These are phyloP conservation scores for Cruciata laevipes DNA, from an alignment of 257 asterid species.

Conservation along the genomic window DNA sequence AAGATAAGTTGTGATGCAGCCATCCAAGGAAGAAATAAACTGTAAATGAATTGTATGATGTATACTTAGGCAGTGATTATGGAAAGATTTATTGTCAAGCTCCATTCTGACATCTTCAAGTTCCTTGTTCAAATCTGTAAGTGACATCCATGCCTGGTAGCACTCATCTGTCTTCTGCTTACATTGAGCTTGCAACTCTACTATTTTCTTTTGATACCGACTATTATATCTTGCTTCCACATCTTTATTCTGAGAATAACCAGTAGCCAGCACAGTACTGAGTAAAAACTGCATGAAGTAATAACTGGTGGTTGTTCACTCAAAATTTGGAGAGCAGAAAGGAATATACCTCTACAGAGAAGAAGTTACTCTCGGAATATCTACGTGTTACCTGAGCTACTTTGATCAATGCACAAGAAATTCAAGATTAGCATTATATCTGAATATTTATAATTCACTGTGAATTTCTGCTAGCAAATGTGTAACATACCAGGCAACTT, in stretches of 20 bases:
- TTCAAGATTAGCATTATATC: neutral
- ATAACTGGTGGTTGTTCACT: neutral
- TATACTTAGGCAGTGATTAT: slow-evolving; percentile 4
- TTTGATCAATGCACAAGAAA: slow-evolving; percentile 28
- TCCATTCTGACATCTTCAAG: slow-evolving; percentile 10
- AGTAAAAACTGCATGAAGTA: neutral
- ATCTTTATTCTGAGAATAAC: neutral
- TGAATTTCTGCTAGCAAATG: neutral
- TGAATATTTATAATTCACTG: neutral
- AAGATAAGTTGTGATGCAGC: slow-evolving; percentile 47
- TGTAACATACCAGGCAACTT: slow-evolving; percentile 29
- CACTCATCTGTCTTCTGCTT: slow-evolving; percentile 4
- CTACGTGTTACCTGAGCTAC: slow-evolving; percentile 30
- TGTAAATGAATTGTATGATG: neutral
- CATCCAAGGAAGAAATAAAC: slow-evolving; percentile 23
- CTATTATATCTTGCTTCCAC: neutral
- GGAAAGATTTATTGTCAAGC: slow-evolving; percentile 7
- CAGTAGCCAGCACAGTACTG: neutral
- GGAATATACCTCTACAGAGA: slow-evolving; percentile 44
- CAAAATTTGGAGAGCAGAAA: slow-evolving; percentile 2
- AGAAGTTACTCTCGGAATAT: slow-evolving; percentile 42
- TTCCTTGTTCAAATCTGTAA: slow-evolving; percentile 3
- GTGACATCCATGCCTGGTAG: slow-evolving; percentile 31
- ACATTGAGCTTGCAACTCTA: slow-evolving; percentile 6
- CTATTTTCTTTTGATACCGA: slow-evolving; percentile 5